Evolutionary conservation across 1,139 yeast genomes (phyloP).

Genomic region (Saccharomyces hybrid): DNA sequence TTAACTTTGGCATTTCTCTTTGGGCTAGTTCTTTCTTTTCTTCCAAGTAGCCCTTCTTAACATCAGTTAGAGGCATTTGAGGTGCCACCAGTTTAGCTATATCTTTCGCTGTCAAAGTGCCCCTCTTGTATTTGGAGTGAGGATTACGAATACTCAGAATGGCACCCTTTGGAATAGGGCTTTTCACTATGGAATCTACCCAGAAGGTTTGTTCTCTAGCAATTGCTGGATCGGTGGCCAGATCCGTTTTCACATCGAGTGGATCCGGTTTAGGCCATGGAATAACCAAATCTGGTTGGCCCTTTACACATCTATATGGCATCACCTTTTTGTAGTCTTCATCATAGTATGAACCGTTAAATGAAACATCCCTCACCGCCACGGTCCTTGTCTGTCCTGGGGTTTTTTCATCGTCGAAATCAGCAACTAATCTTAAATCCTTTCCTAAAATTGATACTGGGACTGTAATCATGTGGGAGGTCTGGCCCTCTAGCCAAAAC

Average conservation of each 20-base stretch:
- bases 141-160: constrained; percentile 67
- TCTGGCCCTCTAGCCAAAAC: constrained; percentile 68
- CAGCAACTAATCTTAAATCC: constrained; percentile 70
- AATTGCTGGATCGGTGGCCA: constrained; percentile 51
- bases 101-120: constrained; percentile 51
- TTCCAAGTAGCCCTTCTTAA: constrained; percentile 45
- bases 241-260: constrained; percentile 46
- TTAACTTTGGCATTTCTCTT: constrained; percentile 44
- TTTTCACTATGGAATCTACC: constrained; percentile 56
- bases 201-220: constrained; percentile 71
- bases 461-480: constrained; percentile 53
- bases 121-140: constrained; percentile 47
- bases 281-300: constrained; percentile 54
- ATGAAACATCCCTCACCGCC: constrained; percentile 68
- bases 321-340: constrained; percentile 63
- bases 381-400: constrained; percentile 45
- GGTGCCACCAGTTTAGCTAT: constrained; percentile 61
- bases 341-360: constrained; percentile 65
- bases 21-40: constrained; percentile 47
- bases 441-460: constrained; percentile 56
- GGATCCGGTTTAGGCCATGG: constrained; percentile 89
- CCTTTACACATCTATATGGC: constrained; percentile 71
- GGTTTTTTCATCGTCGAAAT: constrained; percentile 49
- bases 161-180: constrained; percentile 65
- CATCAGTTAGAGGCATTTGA: constrained; percentile 66